Evolutionary conservation across 108 stramenopile species (phyloP), one percentile per base, ranked within the genome.

Genomic region (Skeletonema marinoi): DNA sequence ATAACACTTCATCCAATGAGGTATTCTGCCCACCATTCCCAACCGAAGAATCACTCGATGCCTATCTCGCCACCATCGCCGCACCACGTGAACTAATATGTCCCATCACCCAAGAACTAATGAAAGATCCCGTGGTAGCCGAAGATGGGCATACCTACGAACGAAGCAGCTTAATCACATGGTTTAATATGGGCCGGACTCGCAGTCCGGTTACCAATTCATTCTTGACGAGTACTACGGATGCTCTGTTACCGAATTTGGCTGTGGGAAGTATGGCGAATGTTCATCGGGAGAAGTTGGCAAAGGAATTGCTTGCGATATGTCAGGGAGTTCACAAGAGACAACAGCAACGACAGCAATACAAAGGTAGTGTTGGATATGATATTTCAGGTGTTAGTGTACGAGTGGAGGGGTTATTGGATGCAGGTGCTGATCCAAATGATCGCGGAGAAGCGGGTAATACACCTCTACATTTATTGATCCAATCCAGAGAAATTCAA

Each of bases 81-180:
- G 62, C 82, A 6, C 78, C 75, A 16, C 78, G 82, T 17, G 82
- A 83, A 41, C 66, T 83, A 21, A 25, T 56, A 21, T 56, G 54
- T 56, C 54, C 54, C 9, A 67, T 83, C 32, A 88, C 89, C 0
- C 80, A 84, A 67, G 87, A 88, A 56, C 19, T 86, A 13, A 63
- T 90, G 19, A 36, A 35, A 14, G 86, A 88, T 74, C 89, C 89
- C 17, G 86, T 90, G 0, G 66, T 82, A 3, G 80, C 78, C 54
- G 29, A 72, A 31, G 78, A 86, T 64, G 89, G 89, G 5, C 85
- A 90, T 48, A 87, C 80, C 64, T 90, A 85, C 74, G 89, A 90
- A 44, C 84, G 89, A 1, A 60, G 59, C 12, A 79, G 78, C 0
- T 36, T 83, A 3, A 31, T 74, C 12, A 74, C 73, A 39, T 83